These are phyloP conservation scores for Solanum peruvianum DNA, from an alignment of 257 asterid genomes.

Conservation along the genomic window DNA sequence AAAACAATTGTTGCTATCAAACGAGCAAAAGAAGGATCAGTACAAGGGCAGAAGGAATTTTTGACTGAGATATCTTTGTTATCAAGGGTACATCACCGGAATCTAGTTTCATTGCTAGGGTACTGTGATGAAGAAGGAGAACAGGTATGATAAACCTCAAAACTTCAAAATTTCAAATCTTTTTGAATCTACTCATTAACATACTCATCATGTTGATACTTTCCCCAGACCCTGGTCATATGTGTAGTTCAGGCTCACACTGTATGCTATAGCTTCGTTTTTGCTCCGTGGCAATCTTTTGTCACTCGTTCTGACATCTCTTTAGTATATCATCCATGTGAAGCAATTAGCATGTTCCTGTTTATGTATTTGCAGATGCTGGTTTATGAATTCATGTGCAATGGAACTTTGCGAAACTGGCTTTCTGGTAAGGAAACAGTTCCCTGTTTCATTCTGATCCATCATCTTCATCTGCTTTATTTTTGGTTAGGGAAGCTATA, in stretches of 20 bases:
- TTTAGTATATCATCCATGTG: neutral
- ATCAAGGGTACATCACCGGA: conserved; percentile 37
- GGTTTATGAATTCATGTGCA: conserved; percentile 77
- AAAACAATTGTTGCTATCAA: conserved; percentile 25
- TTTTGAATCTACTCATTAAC: neutral
- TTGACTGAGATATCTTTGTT: conserved; percentile 31
- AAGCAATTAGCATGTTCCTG: neutral
- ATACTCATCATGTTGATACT: neutral
- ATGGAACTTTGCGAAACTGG: conserved; percentile 72
- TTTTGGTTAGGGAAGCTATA: neutral
- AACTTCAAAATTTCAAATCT: neutral
- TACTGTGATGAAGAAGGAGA: conserved; percentile 80
- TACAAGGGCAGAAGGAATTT: conserved; percentile 38
- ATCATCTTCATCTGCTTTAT: neutral
- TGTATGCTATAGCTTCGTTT: neutral
- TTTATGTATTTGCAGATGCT: conserved; percentile 48
- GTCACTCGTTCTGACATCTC: neutral
- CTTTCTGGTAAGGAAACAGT: conserved; percentile 42
- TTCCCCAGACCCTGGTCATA: neutral
- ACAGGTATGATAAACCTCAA: conserved; percentile 36
- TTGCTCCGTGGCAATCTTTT: neutral
- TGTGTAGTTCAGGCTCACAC: neutral
- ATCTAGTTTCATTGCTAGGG: conserved; percentile 38
- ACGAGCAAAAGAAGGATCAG: conserved; percentile 34
- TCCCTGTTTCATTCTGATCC: neutral